Evolutionary conservation across 371 early-diverging fungal genomes (phyloP).

Genomic region (Circinella minor): DNA sequence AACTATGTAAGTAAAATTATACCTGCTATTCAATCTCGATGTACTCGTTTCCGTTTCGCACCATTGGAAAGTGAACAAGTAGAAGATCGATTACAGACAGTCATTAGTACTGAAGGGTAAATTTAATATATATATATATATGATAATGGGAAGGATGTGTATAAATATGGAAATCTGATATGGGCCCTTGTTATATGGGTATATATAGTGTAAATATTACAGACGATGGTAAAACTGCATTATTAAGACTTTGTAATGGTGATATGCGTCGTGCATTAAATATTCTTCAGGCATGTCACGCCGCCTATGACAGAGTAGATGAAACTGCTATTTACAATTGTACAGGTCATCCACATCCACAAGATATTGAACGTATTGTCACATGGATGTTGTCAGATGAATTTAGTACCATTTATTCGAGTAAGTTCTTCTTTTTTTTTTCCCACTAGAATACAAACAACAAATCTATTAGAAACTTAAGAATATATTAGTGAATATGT

Average conservation of each 20-base stretch:
- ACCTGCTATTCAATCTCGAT: constrained; percentile 98
- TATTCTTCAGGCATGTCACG: constrained; percentile 90
- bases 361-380: constrained; percentile 81
- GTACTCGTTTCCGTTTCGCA: constrained; percentile 97
- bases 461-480: background rate
- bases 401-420: constrained; percentile 77
- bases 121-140: constrained; percentile 1
- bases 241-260: constrained; percentile 84
- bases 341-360: constrained; percentile 91
- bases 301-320: constrained; percentile 79
- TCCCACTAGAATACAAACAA: background rate
- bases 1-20: constrained; percentile 99
- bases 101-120: constrained; percentile 77
- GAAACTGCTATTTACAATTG: constrained; percentile 86
- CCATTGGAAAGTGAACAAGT: constrained; percentile 87
- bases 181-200: background rate
- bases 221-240: constrained; percentile 78
- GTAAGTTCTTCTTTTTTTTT: constrained; percentile 40
- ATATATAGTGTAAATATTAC: constrained; percentile 76
- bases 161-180: background rate
- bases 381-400: constrained; percentile 82
- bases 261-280: constrained; percentile 98
- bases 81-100: constrained; percentile 70
- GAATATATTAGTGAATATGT: background rate
- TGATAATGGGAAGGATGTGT: constrained; percentile 3